Conservation (phyloP, 2,329 filamentous ascomycete species). For the Alternaria sp. region DNA sequence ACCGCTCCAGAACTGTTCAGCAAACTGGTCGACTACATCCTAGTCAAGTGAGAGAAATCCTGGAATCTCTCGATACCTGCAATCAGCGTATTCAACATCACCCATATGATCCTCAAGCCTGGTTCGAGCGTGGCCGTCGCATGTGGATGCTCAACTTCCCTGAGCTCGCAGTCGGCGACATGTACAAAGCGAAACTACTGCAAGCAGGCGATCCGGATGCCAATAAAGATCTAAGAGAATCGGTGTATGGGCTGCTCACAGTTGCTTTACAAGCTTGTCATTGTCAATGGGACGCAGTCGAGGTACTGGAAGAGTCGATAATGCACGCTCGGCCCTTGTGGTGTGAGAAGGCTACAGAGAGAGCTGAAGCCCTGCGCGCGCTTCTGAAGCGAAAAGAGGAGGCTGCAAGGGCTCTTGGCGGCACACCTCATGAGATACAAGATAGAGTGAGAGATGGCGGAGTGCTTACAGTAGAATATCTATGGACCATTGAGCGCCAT, state of each 20-base stretch:
- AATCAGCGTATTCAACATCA: background rate
- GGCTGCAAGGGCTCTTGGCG: slow-evolving; percentile 8
- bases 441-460: slow-evolving; percentile 22
- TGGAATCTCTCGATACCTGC: background rate
- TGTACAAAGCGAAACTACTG: slow-evolving; percentile 40
- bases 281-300: slow-evolving; percentile 27
- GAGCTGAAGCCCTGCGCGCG: slow-evolving; percentile 3
- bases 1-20: background rate
- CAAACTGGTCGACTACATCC: background rate
- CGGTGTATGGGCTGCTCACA: slow-evolving; percentile 14
- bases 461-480: slow-evolving; percentile 19
- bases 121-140: background rate
- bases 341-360: background rate
- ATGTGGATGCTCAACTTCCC: slow-evolving; percentile 27
- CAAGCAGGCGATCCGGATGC: slow-evolving; percentile 24
- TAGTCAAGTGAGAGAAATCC: background rate
- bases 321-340: background rate
- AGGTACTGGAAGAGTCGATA: slow-evolving; percentile 11
- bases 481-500: slow-evolving; percentile 16
- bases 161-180: slow-evolving; percentile 40
- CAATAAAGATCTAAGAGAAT: background rate
- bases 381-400: slow-evolving; percentile 15
- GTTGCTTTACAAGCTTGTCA: slow-evolving; percentile 32
- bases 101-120: background rate
- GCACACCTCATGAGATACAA: slow-evolving; percentile 11